A percentile compares a stretch with the other conserved stretches of the same genome.
Conservation (phyloP, 345 rosid genomes). For the Brassica juncea region DNA sequence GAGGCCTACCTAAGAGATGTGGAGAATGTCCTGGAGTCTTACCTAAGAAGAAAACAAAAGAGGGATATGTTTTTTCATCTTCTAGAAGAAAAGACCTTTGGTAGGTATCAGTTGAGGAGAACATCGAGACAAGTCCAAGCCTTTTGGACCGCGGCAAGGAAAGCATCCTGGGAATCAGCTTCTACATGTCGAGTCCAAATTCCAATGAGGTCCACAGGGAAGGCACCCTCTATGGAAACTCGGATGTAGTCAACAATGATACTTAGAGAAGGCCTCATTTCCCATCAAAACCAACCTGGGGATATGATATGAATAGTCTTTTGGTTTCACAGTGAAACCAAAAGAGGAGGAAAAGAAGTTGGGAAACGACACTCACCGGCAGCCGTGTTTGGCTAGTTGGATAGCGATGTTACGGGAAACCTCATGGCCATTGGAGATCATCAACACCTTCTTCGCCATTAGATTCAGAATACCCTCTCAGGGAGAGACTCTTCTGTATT, state of each 20-base stretch:
- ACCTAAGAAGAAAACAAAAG: constrained; percentile 33
- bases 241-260: constrained; percentile 45
- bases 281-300: constrained; percentile 81
- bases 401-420: constrained; percentile 68
- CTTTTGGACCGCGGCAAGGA: constrained; percentile 68
- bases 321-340: too few relatives aligned
- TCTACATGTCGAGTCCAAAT: constrained; percentile 58
- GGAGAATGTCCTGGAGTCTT: constrained; percentile 64
- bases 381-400: constrained; percentile 66
- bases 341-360: neutral
- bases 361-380: constrained; percentile 54
- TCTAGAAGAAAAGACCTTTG: constrained; percentile 49
- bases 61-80: neutral
- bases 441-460: constrained; percentile 62
- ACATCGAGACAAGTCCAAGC: constrained; percentile 70
- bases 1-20: constrained; percentile 32
- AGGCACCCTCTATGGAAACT: constrained; percentile 37
- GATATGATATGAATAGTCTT: too few relatives aligned
- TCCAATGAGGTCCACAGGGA: constrained; percentile 57
- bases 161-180: constrained; percentile 57
- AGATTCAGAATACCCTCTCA: neutral
- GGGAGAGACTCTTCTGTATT: too few relatives aligned
- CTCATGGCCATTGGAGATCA: constrained; percentile 76
- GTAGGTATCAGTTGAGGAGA: constrained; percentile 63
- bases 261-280: constrained; percentile 50